Evolutionary conservation across 2,329 filamentous ascomycete genomes (phyloP), one percentile per base, ranked within the genome.

Genomic region (Xylaria sp.): DNA sequence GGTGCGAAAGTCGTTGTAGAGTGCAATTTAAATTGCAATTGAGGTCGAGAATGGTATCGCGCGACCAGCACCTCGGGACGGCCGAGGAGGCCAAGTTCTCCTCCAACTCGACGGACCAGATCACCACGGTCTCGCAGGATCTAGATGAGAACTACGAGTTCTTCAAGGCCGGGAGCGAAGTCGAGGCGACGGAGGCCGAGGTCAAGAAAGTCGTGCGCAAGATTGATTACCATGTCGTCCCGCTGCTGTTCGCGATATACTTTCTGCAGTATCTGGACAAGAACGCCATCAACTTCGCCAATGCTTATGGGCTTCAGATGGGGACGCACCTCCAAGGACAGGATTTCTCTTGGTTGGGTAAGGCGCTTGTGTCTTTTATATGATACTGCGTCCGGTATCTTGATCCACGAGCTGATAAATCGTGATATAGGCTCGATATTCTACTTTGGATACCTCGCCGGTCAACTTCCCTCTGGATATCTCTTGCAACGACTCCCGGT

Each of bases 301-400:
- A 78, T 59, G 79, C 79, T 0, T 84, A 80, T 66, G 82, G 82
- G 0, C 70, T 84, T 12, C 72, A 80, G 45, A 71, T 80, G 35
- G 81, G 78, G 1, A 82, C 81, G 0, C 72, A 84, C 56, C 74
- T 86, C 5, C 66, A 76, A 7, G 80, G 79, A 11, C 77, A 83
- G 60, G 76, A 85, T 56, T 86, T 84, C 67, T 79, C 79, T 12
- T 85, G 83, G 83, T 75, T 83, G 9, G 70, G 76, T 77, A 71
- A n/a, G 42, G 37, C 1, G n/a, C 15, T 1, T 40, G 3, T 35
- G 11, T 76, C 85, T 86, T 85, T 2, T 5, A 14, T 14, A 31
- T 14, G n/a, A n/a, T n/a, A n/a, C n/a, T n/a, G n/a, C n/a, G n/a
- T n/a, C n/a, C n/a, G n/a, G n/a, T n/a, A n/a, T n/a, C n/a, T n/a